Evolutionary conservation across 164 flowering plant species (phyloP).

Genomic region (Vitis amurensis): DNA sequence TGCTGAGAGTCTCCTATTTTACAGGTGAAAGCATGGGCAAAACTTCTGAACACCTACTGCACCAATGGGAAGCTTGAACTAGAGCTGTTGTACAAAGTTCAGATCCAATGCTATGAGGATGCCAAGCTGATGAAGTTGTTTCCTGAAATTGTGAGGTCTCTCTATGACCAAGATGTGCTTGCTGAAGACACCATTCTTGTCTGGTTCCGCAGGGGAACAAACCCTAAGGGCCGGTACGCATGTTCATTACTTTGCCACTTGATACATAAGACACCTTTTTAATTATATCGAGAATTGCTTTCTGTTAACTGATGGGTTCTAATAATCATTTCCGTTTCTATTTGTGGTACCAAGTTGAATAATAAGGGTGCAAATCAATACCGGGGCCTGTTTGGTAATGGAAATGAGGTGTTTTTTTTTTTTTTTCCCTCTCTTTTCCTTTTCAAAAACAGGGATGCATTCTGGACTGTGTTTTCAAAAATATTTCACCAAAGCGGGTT

Average conservation of each 20-base stretch:
- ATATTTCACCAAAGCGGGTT: too few species aligned
- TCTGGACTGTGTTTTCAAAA: too few species aligned
- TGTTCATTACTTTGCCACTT: neutral
- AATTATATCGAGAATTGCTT: neutral
- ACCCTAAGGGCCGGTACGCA: slow-evolving; percentile 90
- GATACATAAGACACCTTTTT: too few species aligned
- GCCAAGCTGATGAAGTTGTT: slow-evolving; percentile 95
- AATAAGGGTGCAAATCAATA: too few species aligned
- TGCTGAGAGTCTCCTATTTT: neutral
- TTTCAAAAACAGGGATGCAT: too few species aligned
- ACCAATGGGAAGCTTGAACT: slow-evolving; percentile 88
- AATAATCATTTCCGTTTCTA: too few species aligned
- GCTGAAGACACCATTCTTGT: slow-evolving; percentile 93
- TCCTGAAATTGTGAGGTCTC: slow-evolving; percentile 88
- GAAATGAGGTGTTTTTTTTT: too few species aligned
- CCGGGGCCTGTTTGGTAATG: too few species aligned
- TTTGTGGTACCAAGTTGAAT: too few species aligned
- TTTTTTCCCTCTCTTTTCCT: too few species aligned
- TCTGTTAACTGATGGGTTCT: neutral
- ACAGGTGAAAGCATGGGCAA: slow-evolving; percentile 95
- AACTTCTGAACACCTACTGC: slow-evolving; percentile 76
- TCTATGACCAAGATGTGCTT: slow-evolving; percentile 94
- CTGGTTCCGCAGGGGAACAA: slow-evolving; percentile 95
- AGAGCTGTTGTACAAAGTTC: slow-evolving; percentile 93
- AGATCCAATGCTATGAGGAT: slow-evolving; percentile 96